These are phyloP conservation scores for Thalassiosira hispida DNA, from an alignment of 352 stramenopile species.

Conservation along the genomic window DNA sequence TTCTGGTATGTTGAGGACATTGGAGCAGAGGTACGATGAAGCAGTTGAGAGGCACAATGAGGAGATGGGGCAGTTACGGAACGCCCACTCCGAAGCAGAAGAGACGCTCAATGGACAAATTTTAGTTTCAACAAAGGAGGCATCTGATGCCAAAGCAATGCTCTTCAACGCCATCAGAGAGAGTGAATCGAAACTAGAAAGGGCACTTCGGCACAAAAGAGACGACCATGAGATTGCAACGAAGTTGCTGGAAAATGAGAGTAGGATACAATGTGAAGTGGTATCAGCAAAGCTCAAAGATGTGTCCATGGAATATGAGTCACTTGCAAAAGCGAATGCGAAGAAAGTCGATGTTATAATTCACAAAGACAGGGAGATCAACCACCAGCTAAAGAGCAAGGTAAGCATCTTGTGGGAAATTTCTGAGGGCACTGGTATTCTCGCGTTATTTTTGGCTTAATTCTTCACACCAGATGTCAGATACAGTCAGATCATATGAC, in stretches of 20 bases:
- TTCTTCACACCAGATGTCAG: not conserved
- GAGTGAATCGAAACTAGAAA: constrained; percentile 34
- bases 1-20: constrained; percentile 11
- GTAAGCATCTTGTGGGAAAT: not conserved
- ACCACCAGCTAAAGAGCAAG: constrained; percentile 26
- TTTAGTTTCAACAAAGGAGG: constrained; percentile 20
- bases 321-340: not conserved
- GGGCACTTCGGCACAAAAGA: constrained; percentile 25
- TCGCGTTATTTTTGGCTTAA: not conserved
- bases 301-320: constrained; percentile 32
- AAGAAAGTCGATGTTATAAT: constrained; percentile 18
- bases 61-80: constrained; percentile 25
- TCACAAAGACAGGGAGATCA: constrained; percentile 29
- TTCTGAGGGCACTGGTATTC: not conserved
- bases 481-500: no score
- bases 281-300: constrained; percentile 19
- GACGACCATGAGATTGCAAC: constrained; percentile 43
- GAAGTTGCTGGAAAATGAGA: constrained; percentile 20
- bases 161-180: constrained; percentile 47
- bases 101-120: constrained; percentile 17
- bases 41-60: constrained; percentile 11
- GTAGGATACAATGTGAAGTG: constrained; percentile 13
- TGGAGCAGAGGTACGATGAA: constrained; percentile 21
- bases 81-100: constrained; percentile 18
- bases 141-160: constrained; percentile 46